Evolutionary conservation across 768 basidiomycete genomes (phyloP), one percentile per base, ranked within the genome.

Genomic region (Tephrocybe sp.): DNA sequence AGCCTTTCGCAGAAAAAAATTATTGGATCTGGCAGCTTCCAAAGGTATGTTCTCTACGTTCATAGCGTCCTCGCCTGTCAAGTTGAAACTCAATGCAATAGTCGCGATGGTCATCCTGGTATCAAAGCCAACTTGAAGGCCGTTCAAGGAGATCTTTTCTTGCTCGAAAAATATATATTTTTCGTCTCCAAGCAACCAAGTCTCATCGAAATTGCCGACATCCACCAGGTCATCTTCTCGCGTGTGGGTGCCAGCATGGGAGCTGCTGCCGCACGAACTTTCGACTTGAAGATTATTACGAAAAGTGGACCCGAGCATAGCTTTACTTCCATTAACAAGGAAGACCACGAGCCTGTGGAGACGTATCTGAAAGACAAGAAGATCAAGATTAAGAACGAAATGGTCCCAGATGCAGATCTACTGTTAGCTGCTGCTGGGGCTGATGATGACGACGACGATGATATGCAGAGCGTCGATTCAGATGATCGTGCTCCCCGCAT

Each of bases 91-190:
- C 23, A 50, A 20, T 57, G 3, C 26, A 46, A 18, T 28, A 96
- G 93, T 59, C 91, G 89, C 25, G 86, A 88, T 59, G 92, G 93
- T 3, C 88, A 93, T 57, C 88, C 90, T 14, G 92, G 93, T n/a
- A 87, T 99, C 73, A 98, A 98, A 73, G 93, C 93, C 60, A 97
- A 98, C 68, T 78, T 98, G 59, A 98, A 98, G 71, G 97, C 97
- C 38, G 80, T 90, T 3, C 93, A 96, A 68, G 97, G 97, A 54
- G 94, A 98, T 66, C 83, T 99, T 26, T 98, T 97, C 80, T 83
- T 98, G 77, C 86, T 99, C 57, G 97, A 98, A 63, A 98, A 98
- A 80, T 92, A 89, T 68, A 79, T 99, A 42, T 93, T 99, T 72
- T 98, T 98, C 73, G 93, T 98, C 55, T 94, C 96, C 50, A 98